phyloP scores from a whole-genome alignment of 2,329 filamentous ascomycete genomes.

The Colletotrichum sp. region DNA sequence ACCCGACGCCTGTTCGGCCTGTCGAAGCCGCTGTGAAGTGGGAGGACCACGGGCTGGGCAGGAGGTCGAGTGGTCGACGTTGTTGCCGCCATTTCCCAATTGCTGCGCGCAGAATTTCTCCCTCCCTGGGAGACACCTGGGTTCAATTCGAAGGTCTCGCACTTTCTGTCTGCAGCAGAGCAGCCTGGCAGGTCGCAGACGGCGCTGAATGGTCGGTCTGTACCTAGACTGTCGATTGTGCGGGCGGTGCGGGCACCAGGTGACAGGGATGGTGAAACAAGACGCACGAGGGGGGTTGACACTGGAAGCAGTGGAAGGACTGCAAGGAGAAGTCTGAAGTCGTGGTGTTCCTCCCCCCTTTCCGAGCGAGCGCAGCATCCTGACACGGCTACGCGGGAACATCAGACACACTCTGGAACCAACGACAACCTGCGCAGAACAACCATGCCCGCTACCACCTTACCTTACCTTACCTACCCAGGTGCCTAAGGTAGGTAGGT shows the following conservation, averaged over 20 bases:
- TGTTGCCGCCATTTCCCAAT: background rate
- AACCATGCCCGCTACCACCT: background rate
- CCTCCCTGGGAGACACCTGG: background rate
- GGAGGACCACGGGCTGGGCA: background rate
- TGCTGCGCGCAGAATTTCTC: background rate
- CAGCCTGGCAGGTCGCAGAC: background rate
- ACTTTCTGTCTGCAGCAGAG: background rate
- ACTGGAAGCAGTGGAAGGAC: background rate
- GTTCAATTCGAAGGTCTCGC: background rate
- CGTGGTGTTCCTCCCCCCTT: background rate
- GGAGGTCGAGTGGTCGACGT: background rate
- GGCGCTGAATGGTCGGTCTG: background rate
- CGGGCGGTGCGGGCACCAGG: background rate
- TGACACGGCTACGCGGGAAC: conserved; percentile 12
- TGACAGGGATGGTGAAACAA: conserved; percentile 14
- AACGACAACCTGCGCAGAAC: background rate
- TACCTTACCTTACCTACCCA: background rate
- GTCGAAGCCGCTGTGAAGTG: background rate
- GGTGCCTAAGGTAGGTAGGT: no score
- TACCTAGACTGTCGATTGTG: background rate
- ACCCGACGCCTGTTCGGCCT: background rate
- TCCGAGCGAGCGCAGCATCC: background rate
- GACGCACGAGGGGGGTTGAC: background rate
- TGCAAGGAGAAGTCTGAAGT: background rate
- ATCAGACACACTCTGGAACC: conserved; percentile 24